Evolutionary conservation across 208 protist species (phyloP).

Genomic region (Blastocrithidia nonstop): DNA sequence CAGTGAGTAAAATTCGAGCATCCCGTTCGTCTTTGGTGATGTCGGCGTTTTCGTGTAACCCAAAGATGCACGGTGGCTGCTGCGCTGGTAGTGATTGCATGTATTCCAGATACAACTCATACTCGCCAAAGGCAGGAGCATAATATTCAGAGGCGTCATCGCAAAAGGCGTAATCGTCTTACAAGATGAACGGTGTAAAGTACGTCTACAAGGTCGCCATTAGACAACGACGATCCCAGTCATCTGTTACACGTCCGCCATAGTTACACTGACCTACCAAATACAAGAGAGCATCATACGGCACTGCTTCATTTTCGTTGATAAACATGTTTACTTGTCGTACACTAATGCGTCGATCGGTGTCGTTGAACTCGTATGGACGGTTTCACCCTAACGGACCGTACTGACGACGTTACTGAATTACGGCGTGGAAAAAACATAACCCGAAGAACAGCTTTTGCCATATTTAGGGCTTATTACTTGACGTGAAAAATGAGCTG

Average conservation of each 20-base stretch:
- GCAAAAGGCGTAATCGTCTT: slow-evolving; percentile 86
- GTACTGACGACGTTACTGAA: slow-evolving; percentile 93
- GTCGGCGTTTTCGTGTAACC: slow-evolving; percentile 89
- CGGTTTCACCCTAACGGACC: slow-evolving; percentile 94
- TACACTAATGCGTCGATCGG: slow-evolving; percentile 90
- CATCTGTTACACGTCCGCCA: slow-evolving; percentile 88
- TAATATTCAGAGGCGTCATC: slow-evolving; percentile 74
- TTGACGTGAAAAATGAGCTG: slow-evolving; percentile 66
- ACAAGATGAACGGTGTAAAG: slow-evolving; percentile 72
- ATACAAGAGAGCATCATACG: slow-evolving; percentile 91
- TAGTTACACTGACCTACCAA: slow-evolving; percentile 89
- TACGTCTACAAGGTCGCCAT: slow-evolving; percentile 82
- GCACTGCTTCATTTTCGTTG: slow-evolving; percentile 79
- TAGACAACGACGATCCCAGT: slow-evolving; percentile 87
- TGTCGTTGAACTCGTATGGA: slow-evolving; percentile 96
- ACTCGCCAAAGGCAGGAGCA: slow-evolving; percentile 63
- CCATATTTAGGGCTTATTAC: slow-evolving; percentile 72
- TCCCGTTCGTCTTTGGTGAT: slow-evolving; percentile 91
- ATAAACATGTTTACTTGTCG: slow-evolving; percentile 93
- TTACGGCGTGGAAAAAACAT: slow-evolving; percentile 94
- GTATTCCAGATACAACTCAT: slow-evolving; percentile 75
- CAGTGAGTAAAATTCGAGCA: slow-evolving; percentile 66
- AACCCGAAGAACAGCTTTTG: slow-evolving; percentile 90
- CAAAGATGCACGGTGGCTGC: slow-evolving; percentile 86
- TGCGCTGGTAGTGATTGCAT: slow-evolving; percentile 63